These are phyloP conservation scores for Castanea mollissima DNA, from an alignment of 306 rosid genomes.

Conservation along the genomic window DNA sequence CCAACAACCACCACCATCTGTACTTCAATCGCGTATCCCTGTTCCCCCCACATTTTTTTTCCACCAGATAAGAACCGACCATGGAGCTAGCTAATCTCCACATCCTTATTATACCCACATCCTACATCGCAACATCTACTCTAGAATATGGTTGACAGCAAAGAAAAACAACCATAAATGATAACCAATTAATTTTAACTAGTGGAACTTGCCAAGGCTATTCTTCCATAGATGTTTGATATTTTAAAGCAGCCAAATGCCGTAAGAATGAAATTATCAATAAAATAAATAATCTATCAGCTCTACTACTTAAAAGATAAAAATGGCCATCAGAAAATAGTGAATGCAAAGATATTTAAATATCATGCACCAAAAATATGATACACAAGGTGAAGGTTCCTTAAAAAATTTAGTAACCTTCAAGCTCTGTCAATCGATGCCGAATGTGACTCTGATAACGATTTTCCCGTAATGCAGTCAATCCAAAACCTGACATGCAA, in stretches of 20 bases:
- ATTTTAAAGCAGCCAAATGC: not conserved
- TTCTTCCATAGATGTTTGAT: not conserved
- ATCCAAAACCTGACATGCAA: constrained; percentile 47
- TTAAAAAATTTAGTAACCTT: constrained; percentile 49
- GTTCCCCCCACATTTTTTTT: too few relatives aligned
- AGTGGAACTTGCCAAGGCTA: not conserved
- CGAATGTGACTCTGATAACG: constrained; percentile 61
- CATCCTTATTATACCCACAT: too few relatives aligned
- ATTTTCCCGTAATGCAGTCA: constrained; percentile 47
- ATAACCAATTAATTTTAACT: not conserved
- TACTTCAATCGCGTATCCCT: not conserved
- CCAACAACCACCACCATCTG: not conserved
- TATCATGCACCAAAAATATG: constrained; percentile 1
- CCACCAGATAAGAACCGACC: too few relatives aligned
- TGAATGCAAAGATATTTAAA: constrained; percentile 2
- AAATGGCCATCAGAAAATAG: not conserved
- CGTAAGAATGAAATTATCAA: not conserved
- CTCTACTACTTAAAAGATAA: not conserved
- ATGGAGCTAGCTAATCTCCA: too few relatives aligned
- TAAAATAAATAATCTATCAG: not conserved
- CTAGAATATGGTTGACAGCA: not conserved
- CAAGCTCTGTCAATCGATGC: constrained; percentile 72
- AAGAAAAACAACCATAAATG: not conserved
- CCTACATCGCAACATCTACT: too few relatives aligned
- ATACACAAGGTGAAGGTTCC: constrained; percentile 5